Evolutionary conservation across 345 rosid species (phyloP).

Genomic region (Camelina laxa): DNA sequence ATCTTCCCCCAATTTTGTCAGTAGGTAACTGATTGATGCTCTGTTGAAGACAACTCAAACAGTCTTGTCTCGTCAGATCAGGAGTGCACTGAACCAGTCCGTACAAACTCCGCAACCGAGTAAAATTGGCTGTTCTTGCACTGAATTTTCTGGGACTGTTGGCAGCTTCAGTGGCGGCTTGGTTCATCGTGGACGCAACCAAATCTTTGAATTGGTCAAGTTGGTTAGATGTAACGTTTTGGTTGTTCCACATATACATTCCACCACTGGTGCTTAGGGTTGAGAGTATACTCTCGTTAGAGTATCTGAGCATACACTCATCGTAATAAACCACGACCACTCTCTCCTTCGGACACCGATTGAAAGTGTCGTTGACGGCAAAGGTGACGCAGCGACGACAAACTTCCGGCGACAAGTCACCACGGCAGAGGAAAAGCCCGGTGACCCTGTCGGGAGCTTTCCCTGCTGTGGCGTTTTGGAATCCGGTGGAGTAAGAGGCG

Average conservation of each 20-base stretch:
- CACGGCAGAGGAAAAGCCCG: too few species aligned
- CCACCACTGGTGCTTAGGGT: too few species aligned
- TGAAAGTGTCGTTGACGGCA: not conserved
- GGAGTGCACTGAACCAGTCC: constrained; percentile 56
- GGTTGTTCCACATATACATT: too few species aligned
- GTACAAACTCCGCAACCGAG: constrained; percentile 27
- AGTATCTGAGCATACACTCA: not conserved
- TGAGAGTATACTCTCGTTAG: too few species aligned
- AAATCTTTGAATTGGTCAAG: too few species aligned
- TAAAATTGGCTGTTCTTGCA: not conserved
- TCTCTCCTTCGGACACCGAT: constrained; percentile 33
- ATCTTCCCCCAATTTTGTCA: constrained; percentile 37
- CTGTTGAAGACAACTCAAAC: constrained; percentile 32
- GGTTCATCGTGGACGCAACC: not conserved
- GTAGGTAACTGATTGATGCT: not conserved
- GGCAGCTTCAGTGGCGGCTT: not conserved
- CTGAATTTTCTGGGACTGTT: constrained; percentile 39
- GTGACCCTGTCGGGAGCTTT: too few species aligned
- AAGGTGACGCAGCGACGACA: not conserved
- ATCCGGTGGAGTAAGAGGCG: too few species aligned
- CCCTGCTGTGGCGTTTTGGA: too few species aligned
- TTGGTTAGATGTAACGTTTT: too few species aligned
- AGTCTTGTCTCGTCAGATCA: constrained; percentile 42
- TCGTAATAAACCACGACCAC: constrained; percentile 35
- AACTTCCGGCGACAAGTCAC: not conserved